Evolutionary conservation across 192 early-diverging fungal species (phyloP).

Genomic region (Haplosporangium gracile): DNA sequence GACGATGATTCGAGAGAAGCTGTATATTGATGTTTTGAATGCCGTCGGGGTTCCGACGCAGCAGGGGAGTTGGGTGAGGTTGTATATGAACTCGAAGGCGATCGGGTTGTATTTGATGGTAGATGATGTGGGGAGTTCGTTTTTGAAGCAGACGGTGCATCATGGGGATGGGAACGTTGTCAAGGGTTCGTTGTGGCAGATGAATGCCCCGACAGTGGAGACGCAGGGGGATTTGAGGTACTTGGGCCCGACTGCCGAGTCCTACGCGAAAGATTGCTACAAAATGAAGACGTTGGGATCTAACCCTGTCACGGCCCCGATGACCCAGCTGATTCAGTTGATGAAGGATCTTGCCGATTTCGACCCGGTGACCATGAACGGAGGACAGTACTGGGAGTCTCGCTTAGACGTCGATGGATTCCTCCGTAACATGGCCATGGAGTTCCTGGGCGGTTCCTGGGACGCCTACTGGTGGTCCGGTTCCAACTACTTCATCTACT

Average conservation of each 20-base stretch:
- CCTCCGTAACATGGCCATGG: conserved; percentile 38
- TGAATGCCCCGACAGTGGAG: conserved; percentile 38
- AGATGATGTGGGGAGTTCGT: conserved; percentile 44
- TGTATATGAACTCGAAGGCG: conserved; percentile 46
- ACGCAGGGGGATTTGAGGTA: conserved; percentile 36
- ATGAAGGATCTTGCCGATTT: conserved; percentile 38
- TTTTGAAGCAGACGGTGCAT: conserved; percentile 43
- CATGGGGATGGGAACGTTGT: conserved; percentile 5
- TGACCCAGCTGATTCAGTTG: conserved; percentile 39
- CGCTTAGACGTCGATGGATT: conserved; percentile 12
- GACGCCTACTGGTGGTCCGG: conserved; percentile 58
- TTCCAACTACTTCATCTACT: conserved; percentile 54
- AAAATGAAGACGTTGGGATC: conserved; percentile 24
- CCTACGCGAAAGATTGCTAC: conserved; percentile 38
- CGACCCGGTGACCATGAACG: neutral
- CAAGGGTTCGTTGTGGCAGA: conserved; percentile 35
- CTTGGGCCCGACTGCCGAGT: neutral
- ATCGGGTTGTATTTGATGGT: conserved; percentile 48
- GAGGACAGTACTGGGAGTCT: neutral
- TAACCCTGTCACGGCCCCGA: conserved; percentile 11
- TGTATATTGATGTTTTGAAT: conserved; percentile 53
- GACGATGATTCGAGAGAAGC: conserved; percentile 55
- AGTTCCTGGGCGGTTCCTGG: conserved; percentile 56
- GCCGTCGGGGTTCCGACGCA: conserved; percentile 42
- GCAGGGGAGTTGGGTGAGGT: conserved; percentile 26